Evolutionary conservation across 805 yeast genomes (phyloP).

Genomic region (Yamadazyma philogaea): DNA sequence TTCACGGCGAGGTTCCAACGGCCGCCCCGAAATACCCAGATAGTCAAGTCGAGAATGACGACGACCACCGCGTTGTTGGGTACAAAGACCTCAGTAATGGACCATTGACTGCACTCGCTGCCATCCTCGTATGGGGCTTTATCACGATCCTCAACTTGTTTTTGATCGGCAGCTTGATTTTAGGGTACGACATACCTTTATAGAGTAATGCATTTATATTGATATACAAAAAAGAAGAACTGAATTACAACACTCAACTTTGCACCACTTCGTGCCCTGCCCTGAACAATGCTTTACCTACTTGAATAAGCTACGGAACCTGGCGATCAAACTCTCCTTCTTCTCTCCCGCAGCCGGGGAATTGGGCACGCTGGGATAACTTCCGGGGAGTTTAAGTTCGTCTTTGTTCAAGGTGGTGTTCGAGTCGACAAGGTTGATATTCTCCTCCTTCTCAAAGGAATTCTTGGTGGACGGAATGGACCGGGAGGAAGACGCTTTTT

Average conservation of each 20-base stretch:
- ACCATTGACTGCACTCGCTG: slow-evolving; percentile 47
- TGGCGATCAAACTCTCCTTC: slow-evolving; percentile 27
- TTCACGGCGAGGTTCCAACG: slow-evolving; percentile 6
- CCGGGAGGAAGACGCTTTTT: background rate
- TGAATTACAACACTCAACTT: too few species aligned
- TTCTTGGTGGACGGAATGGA: background rate
- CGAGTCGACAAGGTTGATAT: slow-evolving; percentile 11
- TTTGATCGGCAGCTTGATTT: slow-evolving; percentile 44
- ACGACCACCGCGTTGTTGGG: slow-evolving; percentile 17
- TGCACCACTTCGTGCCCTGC: too few species aligned
- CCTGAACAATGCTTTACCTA: too few species aligned
- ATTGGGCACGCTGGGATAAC: slow-evolving; percentile 2
- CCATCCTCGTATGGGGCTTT: slow-evolving; percentile 64
- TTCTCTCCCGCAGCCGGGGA: slow-evolving; percentile 19
- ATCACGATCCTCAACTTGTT: slow-evolving; percentile 72
- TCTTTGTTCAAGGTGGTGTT: slow-evolving; percentile 17
- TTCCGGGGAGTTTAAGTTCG: slow-evolving; percentile 5
- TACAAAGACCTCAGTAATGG: slow-evolving; percentile 72
- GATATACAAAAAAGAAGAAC: slow-evolving; percentile 1
- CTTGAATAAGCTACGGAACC: slow-evolving; percentile 32
- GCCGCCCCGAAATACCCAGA: background rate
- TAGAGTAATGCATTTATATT: slow-evolving; percentile 7
- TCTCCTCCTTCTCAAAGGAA: background rate
- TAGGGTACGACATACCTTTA: slow-evolving; percentile 29
- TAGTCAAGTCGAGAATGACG: background rate